phyloP scores from a whole-genome alignment of 768 basidiomycete species.

The Cubamyces lactineus region DNA sequence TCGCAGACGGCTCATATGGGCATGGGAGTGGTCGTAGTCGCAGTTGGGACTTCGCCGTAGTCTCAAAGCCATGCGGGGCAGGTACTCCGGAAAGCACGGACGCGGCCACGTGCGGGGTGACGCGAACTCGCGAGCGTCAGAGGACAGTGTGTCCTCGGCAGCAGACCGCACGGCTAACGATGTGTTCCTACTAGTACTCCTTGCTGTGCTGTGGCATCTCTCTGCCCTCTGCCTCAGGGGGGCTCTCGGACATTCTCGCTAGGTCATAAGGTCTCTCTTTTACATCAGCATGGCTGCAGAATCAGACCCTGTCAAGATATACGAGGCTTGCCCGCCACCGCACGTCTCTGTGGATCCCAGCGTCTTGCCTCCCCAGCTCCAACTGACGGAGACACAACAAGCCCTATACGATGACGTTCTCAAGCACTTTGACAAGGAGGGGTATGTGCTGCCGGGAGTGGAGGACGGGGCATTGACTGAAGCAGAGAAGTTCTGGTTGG shows the following conservation, averaged over 20 bases:
- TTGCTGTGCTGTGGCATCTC: conserved; percentile 4
- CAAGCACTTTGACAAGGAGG: conserved; percentile 56
- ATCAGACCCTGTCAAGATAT: conserved; percentile 16
- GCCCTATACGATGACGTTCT: conserved; percentile 57
- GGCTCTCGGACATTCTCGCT: not conserved
- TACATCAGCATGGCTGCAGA: conserved; percentile 1
- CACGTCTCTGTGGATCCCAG: conserved; percentile 21
- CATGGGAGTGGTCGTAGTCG: conserved; percentile 2
- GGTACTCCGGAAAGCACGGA: not conserved
- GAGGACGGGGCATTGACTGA: conserved; percentile 53
- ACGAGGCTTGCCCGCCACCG: conserved; percentile 26
- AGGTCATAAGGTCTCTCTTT: not conserved
- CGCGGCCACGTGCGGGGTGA: conserved; percentile 14
- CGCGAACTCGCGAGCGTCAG: conserved; percentile 1
- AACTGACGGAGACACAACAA: conserved; percentile 48
- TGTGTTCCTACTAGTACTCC: not conserved
- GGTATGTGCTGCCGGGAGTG: conserved; percentile 55
- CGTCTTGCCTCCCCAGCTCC: conserved; percentile 17
- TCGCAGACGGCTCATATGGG: not conserved
- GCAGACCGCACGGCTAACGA: not conserved
- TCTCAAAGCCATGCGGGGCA: not conserved
- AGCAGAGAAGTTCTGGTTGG: conserved; percentile 79
- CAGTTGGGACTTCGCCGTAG: not conserved
- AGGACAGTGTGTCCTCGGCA: conserved; percentile 1
- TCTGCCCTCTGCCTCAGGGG: not conserved